A percentile compares a stretch with the other conserved stretches of the same genome.
These are phyloP conservation scores for Tetrastigma voinierianum DNA, from an alignment of 164 flowering plant species.

Conservation along the genomic window DNA sequence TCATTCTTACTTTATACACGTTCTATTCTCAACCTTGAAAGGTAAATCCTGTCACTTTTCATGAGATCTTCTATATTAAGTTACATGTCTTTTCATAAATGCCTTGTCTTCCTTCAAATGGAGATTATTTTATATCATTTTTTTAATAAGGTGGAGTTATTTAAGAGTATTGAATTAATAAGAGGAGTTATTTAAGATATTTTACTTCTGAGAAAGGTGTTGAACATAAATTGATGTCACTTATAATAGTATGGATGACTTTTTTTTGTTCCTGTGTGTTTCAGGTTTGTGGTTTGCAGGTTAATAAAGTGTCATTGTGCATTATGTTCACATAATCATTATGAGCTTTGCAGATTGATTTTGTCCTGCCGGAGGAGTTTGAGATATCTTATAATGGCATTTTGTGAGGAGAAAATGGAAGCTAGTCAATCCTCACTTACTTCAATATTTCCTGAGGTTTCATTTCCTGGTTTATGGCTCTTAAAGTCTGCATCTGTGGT, in stretches of 20 bases:
- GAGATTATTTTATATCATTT: not conserved
- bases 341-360: conserved; percentile 53
- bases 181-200: no score
- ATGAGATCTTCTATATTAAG: not conserved
- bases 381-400: conserved; percentile 45
- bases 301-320: conserved; percentile 31
- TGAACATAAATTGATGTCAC: no score
- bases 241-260: not conserved
- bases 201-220: no score
- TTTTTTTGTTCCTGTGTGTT: conserved; percentile 11
- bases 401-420: conserved; percentile 38
- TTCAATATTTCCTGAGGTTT: conserved; percentile 28
- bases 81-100: not conserved
- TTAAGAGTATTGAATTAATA: no score
- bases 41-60: conserved; percentile 35
- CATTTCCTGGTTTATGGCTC: conserved; percentile 58
- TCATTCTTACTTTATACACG: conserved; percentile 34
- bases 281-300: conserved; percentile 57
- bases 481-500: conserved; percentile 52
- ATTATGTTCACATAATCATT: conserved; percentile 5
- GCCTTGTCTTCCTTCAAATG: not conserved
- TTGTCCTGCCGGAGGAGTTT: conserved; percentile 71
- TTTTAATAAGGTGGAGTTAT: no score
- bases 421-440: conserved; percentile 25
- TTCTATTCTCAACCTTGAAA: conserved; percentile 69